Evolutionary conservation across 139 green algal species (phyloP).

Genomic region (Coelastrella sp.): DNA sequence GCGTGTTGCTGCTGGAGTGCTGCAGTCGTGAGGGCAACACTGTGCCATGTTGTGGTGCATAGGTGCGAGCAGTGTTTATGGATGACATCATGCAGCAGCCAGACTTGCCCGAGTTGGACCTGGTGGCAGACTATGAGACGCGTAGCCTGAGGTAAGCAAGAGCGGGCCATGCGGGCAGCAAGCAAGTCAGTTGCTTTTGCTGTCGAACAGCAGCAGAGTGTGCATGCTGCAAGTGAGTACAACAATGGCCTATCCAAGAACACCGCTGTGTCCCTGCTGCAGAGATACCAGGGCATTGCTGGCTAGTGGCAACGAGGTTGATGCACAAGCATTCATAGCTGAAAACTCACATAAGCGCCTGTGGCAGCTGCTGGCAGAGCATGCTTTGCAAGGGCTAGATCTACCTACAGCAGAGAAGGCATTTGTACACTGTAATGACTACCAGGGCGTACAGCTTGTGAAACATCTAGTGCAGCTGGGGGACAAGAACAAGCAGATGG

Average conservation of each 20-base stretch:
- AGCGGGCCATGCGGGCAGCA: background rate
- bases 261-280: background rate
- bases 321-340: slow-evolving; percentile 79
- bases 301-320: slow-evolving; percentile 56
- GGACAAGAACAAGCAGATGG: slow-evolving; percentile 75
- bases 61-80: slow-evolving; percentile 63
- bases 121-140: slow-evolving; percentile 77
- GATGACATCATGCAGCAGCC: slow-evolving; percentile 81
- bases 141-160: slow-evolving; percentile 56
- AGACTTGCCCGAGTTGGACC: slow-evolving; percentile 70
- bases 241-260: background rate
- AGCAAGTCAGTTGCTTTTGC: background rate
- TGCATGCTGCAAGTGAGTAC: background rate
- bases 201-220: background rate
- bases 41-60: background rate
- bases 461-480: slow-evolving; percentile 79
- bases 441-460: slow-evolving; percentile 63
- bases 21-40: background rate
- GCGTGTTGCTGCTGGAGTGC: background rate
- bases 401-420: slow-evolving; percentile 82
- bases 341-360: slow-evolving; percentile 75
- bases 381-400: slow-evolving; percentile 76
- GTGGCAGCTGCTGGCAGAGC: slow-evolving; percentile 85
- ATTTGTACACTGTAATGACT: slow-evolving; percentile 70
- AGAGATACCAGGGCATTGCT: slow-evolving; percentile 78